Base-by-base conservation (phyloP, 805 yeast genomes). In the Teunomyces tritomae region DNA sequence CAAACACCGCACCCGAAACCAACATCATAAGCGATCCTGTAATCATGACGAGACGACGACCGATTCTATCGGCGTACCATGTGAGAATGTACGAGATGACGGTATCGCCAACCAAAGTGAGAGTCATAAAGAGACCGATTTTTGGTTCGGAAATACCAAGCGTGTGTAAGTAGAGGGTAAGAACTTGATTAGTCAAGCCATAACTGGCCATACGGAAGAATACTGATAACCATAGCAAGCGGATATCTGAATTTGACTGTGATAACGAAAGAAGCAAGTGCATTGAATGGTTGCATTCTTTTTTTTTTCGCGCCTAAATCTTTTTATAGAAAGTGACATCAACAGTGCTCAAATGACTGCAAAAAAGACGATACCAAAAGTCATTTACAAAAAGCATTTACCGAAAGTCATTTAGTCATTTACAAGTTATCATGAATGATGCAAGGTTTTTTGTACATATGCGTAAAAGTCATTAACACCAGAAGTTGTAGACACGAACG, bases 81-180 rank as follows among this genome's bases (percentile, higher is more conserved):
- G 96, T 87, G 41, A 89, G 68, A 28, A 76, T 46, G 58, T 84
- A 84, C 5, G 95, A 86, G 14, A 89, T 72, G 0, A 77, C 43
- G 0, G 89, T 87, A 60, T 89, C 96, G 1, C 96, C 96, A 2
- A 84, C 63, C 57, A 89, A 68, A 0, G 96, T 89, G 46, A 84
- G 67, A 0, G 95, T 79, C 96, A 89, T 89, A 62, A 89, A 89
- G 36, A 81, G 50, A 4, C 96, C 96, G 45, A 88, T 84, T 29
- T 70, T 61, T 1, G 78, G 59, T 50, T 85, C 88, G 0, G 78
- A 57, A 39, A 85, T 73, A 3, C 74, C 76, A 7, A 86, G 62
- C 4, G 76, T 72, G 42, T 76, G 78, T 36, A 89, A 71, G 53
- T 82, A 87, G 8, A 87, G 73, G 0, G 91, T 84, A 39, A 89